Percentiles rank a stretch among this genome's conserved stretches.
Conservation (phyloP, 108 stramenopile genomes). For the Skeletonema potamos region DNA sequence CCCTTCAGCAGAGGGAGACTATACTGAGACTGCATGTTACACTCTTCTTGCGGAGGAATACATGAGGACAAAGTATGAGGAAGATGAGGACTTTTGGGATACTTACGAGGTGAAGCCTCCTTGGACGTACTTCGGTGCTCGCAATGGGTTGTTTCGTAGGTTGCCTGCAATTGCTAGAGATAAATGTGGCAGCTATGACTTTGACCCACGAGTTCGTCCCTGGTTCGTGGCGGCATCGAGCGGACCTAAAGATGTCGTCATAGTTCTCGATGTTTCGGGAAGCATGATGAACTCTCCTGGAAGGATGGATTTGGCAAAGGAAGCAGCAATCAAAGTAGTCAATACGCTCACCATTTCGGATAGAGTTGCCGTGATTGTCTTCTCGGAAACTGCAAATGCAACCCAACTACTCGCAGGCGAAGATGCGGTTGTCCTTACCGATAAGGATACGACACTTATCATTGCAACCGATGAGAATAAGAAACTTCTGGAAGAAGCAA, state of each 20-base stretch:
- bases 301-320: slow-evolving; percentile 30
- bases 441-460: slow-evolving; percentile 41
- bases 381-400: slow-evolving; percentile 21
- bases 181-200: slow-evolving; percentile 39
- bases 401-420: neutral
- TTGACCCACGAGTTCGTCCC: slow-evolving; percentile 44
- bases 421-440: slow-evolving; percentile 18
- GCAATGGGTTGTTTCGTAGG: slow-evolving; percentile 45
- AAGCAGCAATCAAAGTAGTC: slow-evolving; percentile 47
- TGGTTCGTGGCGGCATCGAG: slow-evolving; percentile 66
- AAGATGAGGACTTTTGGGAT: slow-evolving; percentile 13
- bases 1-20: neutral
- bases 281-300: slow-evolving; percentile 46
- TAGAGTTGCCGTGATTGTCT: slow-evolving; percentile 46
- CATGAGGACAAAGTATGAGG: slow-evolving; percentile 18
- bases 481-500: slow-evolving; percentile 11
- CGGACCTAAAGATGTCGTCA: slow-evolving; percentile 66
- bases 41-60: slow-evolving; percentile 7
- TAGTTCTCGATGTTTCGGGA: slow-evolving; percentile 57
- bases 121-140: slow-evolving; percentile 39
- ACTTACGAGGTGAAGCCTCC: slow-evolving; percentile 3
- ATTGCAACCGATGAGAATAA: slow-evolving; percentile 45
- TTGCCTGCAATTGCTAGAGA: slow-evolving; percentile 27
- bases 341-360: slow-evolving; percentile 52
- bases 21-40: slow-evolving; percentile 24